A percentile compares a stretch with the other conserved stretches of the same genome.
phyloP scores from a whole-genome alignment of 2,329 filamentous ascomycete genomes.

The Fusarium nygamai region DNA sequence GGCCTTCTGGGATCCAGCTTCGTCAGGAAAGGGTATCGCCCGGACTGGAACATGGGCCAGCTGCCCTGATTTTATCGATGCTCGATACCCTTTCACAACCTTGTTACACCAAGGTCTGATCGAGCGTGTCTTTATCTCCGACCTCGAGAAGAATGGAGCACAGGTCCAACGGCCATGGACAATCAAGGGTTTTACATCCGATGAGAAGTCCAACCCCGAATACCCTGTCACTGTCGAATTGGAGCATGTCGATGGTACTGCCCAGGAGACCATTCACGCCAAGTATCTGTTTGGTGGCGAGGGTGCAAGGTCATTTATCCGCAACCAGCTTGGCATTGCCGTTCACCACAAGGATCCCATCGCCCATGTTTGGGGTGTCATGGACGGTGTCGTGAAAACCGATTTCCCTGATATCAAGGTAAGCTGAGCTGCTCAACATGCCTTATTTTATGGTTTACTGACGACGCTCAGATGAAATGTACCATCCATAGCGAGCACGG shows the following conservation, averaged over 20 bases:
- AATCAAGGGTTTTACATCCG: slow-evolving; percentile 68
- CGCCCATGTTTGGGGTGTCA: slow-evolving; percentile 78
- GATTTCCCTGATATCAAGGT: slow-evolving; percentile 83
- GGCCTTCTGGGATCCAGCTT: slow-evolving; percentile 75
- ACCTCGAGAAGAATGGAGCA: slow-evolving; percentile 70
- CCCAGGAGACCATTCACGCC: slow-evolving; percentile 71
- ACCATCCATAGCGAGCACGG: slow-evolving; percentile 79
- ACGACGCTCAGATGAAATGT: slow-evolving; percentile 71
- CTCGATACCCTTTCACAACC: slow-evolving; percentile 76
- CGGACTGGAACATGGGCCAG: slow-evolving; percentile 83
- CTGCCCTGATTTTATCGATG: slow-evolving; percentile 84
- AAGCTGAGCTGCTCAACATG: slow-evolving; percentile 12
- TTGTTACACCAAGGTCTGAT: slow-evolving; percentile 77
- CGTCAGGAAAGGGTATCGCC: slow-evolving; percentile 65
- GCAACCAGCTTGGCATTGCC: slow-evolving; percentile 73
- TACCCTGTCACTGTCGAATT: slow-evolving; percentile 86
- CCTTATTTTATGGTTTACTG: slow-evolving; percentile 45
- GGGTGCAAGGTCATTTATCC: slow-evolving; percentile 73
- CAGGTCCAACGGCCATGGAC: slow-evolving; percentile 72
- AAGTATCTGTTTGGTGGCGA: slow-evolving; percentile 80
- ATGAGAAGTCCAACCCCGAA: slow-evolving; percentile 63
- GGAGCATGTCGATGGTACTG: slow-evolving; percentile 78
- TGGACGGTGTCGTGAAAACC: slow-evolving; percentile 77
- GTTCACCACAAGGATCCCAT: slow-evolving; percentile 78
- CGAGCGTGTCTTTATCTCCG: slow-evolving; percentile 74